A percentile compares a stretch with the other conserved stretches of the same genome.
Evolutionary conservation across 768 basidiomycete genomes (phyloP).

Genomic region (Boletus edulis): DNA sequence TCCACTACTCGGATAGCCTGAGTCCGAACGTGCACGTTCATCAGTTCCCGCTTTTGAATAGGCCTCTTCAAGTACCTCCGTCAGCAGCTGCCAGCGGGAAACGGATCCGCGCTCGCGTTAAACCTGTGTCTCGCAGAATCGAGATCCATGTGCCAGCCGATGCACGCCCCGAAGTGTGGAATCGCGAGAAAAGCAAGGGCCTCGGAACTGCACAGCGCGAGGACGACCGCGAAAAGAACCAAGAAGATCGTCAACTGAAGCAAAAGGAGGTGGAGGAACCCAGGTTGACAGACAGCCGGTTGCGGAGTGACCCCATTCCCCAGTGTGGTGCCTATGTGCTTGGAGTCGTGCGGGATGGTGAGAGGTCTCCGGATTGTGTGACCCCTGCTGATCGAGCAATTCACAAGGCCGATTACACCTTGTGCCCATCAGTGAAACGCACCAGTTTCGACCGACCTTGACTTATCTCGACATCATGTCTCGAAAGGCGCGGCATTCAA

Average conservation of each 20-base stretch:
- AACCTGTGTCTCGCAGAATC: constrained; percentile 56
- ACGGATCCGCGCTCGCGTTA: constrained; percentile 70
- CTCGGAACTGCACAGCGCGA: constrained; percentile 64
- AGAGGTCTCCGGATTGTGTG: constrained; percentile 12
- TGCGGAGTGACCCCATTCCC: constrained; percentile 70
- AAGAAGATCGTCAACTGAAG: constrained; percentile 46
- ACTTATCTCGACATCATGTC: constrained; percentile 77
- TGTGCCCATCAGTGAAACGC: constrained; percentile 73
- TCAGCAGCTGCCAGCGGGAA: constrained; percentile 73
- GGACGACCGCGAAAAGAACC: constrained; percentile 79
- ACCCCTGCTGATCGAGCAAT: constrained; percentile 8
- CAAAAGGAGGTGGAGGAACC: constrained; percentile 52
- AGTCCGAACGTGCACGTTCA: constrained; percentile 69
- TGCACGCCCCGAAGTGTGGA: constrained; percentile 78
- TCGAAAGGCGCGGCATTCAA: constrained; percentile 55
- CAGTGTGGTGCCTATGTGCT: constrained; percentile 69
- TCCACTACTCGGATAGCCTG: constrained; percentile 65
- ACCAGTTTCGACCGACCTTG: constrained; percentile 80
- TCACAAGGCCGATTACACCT: constrained; percentile 66
- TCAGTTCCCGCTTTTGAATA: constrained; percentile 75
- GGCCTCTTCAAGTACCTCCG: constrained; percentile 75
- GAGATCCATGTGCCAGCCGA: constrained; percentile 86
- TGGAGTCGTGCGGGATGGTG: constrained; percentile 75
- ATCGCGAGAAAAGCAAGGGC: constrained; percentile 62
- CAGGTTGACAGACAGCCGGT: constrained; percentile 64